Base-by-base conservation (phyloP, 2,329 filamentous ascomycete species). In the Nemania sp. region DNA sequence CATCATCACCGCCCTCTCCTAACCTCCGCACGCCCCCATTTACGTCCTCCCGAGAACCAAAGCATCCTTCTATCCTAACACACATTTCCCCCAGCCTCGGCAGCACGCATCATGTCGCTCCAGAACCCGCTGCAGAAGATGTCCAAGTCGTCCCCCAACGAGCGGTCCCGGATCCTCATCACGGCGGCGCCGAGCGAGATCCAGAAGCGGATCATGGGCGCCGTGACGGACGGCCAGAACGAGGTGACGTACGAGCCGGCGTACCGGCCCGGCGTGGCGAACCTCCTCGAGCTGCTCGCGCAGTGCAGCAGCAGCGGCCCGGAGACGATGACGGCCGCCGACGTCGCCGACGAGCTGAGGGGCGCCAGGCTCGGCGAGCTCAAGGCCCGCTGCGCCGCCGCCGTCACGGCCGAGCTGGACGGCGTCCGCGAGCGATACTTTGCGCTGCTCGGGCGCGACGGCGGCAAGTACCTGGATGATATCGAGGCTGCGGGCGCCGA, bases 61-160 rank as follows among this genome's bases (percentile, higher is more conserved):
- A 18, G 15, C 15, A n/a, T n/a, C 5, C 5, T 9, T 18, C 25
- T 34, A 59, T 3, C 25, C 25, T 48, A 57, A 45, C 46, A 39
- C 40, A 39, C 12, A 12, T 34, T 32, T 39, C 15, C 18, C n/a
- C 20, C 15, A 91, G 89, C 89, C n/a, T 88, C 90, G 4, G 86
- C 90, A 2, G 91, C 90, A 69, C 87, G 94, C 63, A 84, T 99
- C 63, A 98, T 97, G 93, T 96, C 92, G 17, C 84, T 99, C 20
- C 87, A 85, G 53, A 80, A 91, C 11, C 94, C 95, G 0, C 78
- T 75, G 0, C 81, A 85, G 54, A 99, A 99, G 74, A 99, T 99
- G 95, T 97, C 92, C 57, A 99, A 99, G 76, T 97, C 92, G 0
- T 83, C 92, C 69, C 72, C 81, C 0, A 85, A 90, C 67, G 81